phyloP scores from a whole-genome alignment of 106 monocot species.

The Allium cepa region DNA sequence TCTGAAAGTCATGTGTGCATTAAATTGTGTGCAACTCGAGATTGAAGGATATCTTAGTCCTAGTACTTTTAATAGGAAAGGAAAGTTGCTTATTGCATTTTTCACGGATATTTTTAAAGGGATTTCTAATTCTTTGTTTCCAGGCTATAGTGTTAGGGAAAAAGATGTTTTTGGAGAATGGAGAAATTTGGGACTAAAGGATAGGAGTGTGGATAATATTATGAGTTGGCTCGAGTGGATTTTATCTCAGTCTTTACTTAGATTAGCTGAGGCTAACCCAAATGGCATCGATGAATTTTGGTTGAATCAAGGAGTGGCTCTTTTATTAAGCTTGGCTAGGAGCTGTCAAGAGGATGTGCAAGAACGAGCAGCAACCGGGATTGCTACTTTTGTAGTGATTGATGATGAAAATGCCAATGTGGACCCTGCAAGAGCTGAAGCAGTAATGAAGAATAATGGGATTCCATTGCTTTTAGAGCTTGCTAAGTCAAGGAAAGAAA shows the following conservation, averaged over 20 bases:
- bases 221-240: slow-evolving; percentile 92
- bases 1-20: slow-evolving; percentile 57
- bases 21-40: slow-evolving; percentile 59
- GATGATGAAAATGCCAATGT: slow-evolving; percentile 90
- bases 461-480: slow-evolving; percentile 77
- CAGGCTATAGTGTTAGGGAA: background rate
- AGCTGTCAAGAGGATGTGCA: slow-evolving; percentile 91
- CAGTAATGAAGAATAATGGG: slow-evolving; percentile 81
- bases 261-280: slow-evolving; percentile 69
- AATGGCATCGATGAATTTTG: slow-evolving; percentile 67
- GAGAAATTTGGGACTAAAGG: slow-evolving; percentile 5
- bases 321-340: slow-evolving; percentile 57
- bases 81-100: slow-evolving; percentile 48
- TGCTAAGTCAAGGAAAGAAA: slow-evolving; percentile 72
- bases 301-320: slow-evolving; percentile 64
- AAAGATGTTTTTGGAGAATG: slow-evolving; percentile 4
- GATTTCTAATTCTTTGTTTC: slow-evolving; percentile 37
- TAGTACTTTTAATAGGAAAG: slow-evolving; percentile 28
- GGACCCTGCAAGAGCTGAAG: slow-evolving; percentile 75
- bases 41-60: slow-evolving; percentile 36
- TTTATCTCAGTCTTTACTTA: slow-evolving; percentile 59
- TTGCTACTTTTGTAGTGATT: slow-evolving; percentile 91
- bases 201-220: slow-evolving; percentile 41
- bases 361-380: slow-evolving; percentile 77
- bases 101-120: slow-evolving; percentile 61